Evolutionary conservation across 805 yeast genomes (phyloP).

Genomic region (Sporopachydermia lactativora): DNA sequence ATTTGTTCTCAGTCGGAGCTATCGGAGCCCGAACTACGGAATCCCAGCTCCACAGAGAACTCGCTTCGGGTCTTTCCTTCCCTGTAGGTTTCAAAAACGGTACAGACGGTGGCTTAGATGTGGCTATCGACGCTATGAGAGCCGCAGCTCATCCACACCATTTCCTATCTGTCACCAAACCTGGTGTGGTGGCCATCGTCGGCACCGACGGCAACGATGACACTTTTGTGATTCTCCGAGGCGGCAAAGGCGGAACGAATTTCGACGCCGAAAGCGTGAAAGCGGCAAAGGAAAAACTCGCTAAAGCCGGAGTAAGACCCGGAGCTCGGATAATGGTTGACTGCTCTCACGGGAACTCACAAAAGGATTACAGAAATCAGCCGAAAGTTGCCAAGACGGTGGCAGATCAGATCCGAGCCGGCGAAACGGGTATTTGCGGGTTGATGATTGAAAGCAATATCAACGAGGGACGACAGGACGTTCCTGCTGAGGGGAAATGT

Average conservation of each 20-base stretch:
- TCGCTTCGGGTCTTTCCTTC: constrained; percentile 93
- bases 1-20: constrained; percentile 90
- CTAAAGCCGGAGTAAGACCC: constrained; percentile 25
- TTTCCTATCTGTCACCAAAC: constrained; percentile 88
- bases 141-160: constrained; percentile 92
- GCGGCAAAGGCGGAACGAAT: constrained; percentile 90
- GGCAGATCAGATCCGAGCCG: constrained; percentile 64
- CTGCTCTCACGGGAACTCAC: constrained; percentile 94
- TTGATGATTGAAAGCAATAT: constrained; percentile 94
- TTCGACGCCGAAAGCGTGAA: constrained; percentile 64
- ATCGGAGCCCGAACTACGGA: constrained; percentile 99
- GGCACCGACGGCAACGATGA: constrained; percentile 90
- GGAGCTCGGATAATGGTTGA: constrained; percentile 83
- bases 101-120: constrained; percentile 91
- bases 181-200: constrained; percentile 91
- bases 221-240: constrained; percentile 85
- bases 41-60: constrained; percentile 92
- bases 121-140: constrained; percentile 86
- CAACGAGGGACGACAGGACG: constrained; percentile 86
- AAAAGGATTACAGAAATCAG: constrained; percentile 83
- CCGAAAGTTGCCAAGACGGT: constrained; percentile 73
- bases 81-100: constrained; percentile 98
- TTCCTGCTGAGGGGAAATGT: constrained; percentile 65
- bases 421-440: constrained; percentile 72
- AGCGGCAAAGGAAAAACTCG: constrained; percentile 47